These are phyloP conservation scores for Amphicarpaea edgeworthii DNA, from an alignment of 306 rosid genomes.

Conservation along the genomic window DNA sequence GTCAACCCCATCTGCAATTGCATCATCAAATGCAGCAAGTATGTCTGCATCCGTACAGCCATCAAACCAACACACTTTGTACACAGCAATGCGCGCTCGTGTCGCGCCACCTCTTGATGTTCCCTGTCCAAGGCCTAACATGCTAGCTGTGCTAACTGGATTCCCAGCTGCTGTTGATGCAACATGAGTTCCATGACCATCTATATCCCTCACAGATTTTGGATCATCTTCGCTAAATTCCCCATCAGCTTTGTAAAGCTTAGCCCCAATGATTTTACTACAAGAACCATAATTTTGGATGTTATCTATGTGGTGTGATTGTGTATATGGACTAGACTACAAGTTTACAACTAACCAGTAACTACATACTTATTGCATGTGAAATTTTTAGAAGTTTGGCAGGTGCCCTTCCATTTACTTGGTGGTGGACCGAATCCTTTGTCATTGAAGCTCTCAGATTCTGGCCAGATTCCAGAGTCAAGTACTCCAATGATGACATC, in stretches of 20 bases:
- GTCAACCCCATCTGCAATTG: constrained; percentile 69
- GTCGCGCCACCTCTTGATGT: constrained; percentile 64
- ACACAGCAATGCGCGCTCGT: constrained; percentile 62
- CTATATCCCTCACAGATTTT: constrained; percentile 52
- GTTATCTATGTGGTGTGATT: not conserved
- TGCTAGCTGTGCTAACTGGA: constrained; percentile 45
- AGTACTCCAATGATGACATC: constrained; percentile 57
- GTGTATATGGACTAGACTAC: not conserved
- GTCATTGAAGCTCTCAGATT: constrained; percentile 56
- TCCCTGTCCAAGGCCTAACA: constrained; percentile 52
- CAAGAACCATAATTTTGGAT: constrained; percentile 6
- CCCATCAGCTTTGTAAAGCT: constrained; percentile 40
- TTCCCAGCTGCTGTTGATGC: constrained; percentile 63
- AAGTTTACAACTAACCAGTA: constrained; percentile 1
- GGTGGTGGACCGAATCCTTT: constrained; percentile 63
- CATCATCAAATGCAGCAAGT: constrained; percentile 68
- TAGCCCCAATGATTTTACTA: constrained; percentile 67
- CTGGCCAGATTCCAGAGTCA: constrained; percentile 67
- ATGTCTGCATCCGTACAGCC: constrained; percentile 53
- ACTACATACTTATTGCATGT: constrained; percentile 58
- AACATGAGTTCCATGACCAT: constrained; percentile 65
- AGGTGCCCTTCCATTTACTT: constrained; percentile 62
- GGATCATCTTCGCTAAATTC: not conserved
- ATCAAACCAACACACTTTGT: constrained; percentile 60
- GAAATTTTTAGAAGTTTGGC: constrained; percentile 50